Percentiles rank a stretch among this genome's conserved stretches.
Conservation (phyloP, 495 filamentous ascomycete species). For the Penicillium crystallinum region DNA sequence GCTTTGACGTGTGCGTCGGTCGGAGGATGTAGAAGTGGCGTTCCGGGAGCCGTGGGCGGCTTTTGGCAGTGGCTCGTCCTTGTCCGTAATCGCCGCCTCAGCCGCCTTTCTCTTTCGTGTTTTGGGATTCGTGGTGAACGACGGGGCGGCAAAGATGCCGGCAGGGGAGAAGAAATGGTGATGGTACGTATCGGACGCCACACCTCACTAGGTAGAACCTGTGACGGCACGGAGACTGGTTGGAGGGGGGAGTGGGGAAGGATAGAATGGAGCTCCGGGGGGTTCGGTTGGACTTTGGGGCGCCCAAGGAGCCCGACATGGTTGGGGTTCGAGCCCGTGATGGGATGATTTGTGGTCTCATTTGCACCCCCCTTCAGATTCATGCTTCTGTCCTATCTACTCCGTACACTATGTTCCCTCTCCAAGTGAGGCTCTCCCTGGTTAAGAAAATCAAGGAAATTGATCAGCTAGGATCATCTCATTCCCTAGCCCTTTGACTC, state of each 20-base stretch:
- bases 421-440: too few species aligned
- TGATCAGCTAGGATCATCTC: too few species aligned
- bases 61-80: constrained; percentile 27
- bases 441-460: too few species aligned
- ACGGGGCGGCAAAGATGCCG: constrained; percentile 18
- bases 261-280: not conserved
- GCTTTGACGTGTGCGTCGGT: constrained; percentile 7
- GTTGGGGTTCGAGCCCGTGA: not conserved
- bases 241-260: constrained; percentile 6
- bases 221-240: constrained; percentile 3
- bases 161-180: not conserved
- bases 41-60: constrained; percentile 25
- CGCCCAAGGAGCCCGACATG: not conserved
- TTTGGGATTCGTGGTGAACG: constrained; percentile 58
- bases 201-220: constrained; percentile 3
- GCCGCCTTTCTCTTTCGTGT: constrained; percentile 90
- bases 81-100: constrained; percentile 57
- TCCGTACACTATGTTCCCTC: too few species aligned
- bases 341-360: not conserved
- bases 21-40: constrained; percentile 18
- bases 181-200: not conserved
- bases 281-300: not conserved
- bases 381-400: too few species aligned
- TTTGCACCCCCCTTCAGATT: too few species aligned
- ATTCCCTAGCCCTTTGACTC: not conserved